phyloP scores from a whole-genome alignment of 768 basidiomycete genomes.

The Cystofilobasidium capitatum region DNA sequence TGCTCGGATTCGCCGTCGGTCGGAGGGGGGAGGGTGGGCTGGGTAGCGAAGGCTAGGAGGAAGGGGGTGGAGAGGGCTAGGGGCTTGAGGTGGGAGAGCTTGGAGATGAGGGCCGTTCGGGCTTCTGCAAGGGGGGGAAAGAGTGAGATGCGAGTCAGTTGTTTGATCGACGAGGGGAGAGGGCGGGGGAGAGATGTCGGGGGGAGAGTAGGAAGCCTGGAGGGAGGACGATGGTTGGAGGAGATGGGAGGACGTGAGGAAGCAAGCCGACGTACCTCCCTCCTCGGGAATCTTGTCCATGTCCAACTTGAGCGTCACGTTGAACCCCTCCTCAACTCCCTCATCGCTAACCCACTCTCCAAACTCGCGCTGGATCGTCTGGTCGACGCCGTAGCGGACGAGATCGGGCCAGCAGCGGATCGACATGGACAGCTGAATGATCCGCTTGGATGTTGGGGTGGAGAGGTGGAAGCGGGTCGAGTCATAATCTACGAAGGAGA shows the following conservation, averaged over 20 bases:
- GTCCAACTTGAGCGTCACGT: constrained; percentile 77
- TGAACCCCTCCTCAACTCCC: constrained; percentile 66
- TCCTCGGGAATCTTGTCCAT: constrained; percentile 73
- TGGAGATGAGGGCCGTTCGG: constrained; percentile 67
- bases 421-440: constrained; percentile 82
- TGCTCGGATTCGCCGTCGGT: constrained; percentile 45
- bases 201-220: not conserved
- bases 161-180: not conserved
- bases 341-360: constrained; percentile 49
- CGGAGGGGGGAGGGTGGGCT: constrained; percentile 55
- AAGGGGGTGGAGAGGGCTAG: constrained; percentile 93
- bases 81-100: constrained; percentile 76
- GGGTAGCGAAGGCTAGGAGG: constrained; percentile 71
- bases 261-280: constrained; percentile 51
- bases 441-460: constrained; percentile 60
- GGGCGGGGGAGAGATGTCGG: not conserved
- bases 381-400: constrained; percentile 69
- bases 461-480: constrained; percentile 89
- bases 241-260: not conserved
- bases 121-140: constrained; percentile 49
- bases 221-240: not conserved
- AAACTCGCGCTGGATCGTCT: constrained; percentile 73
- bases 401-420: constrained; percentile 96
- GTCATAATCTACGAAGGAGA: constrained; percentile 96
- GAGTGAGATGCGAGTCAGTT: not conserved